Conservation (phyloP, 208 protist genomes). For the Acanthamoeba triangularis region DNA sequence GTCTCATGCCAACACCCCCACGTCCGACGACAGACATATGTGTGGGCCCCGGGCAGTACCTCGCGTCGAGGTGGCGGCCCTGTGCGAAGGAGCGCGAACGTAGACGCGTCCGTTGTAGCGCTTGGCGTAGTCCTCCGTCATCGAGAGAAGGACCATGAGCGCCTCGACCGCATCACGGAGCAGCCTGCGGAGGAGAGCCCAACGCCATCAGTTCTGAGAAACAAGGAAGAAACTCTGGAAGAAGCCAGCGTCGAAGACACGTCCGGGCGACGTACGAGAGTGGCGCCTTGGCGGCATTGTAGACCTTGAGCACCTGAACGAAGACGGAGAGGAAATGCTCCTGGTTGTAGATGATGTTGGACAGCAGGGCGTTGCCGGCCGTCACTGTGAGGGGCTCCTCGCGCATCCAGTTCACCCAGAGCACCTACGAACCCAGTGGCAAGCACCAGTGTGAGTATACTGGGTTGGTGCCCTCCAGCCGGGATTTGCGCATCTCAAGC, state of each 20-base stretch:
- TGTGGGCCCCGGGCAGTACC: too few species aligned
- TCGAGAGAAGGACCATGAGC: neutral
- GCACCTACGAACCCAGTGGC: constrained; percentile 26
- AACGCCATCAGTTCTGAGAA: too few species aligned
- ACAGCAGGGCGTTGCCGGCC: constrained; percentile 47
- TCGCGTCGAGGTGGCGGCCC: neutral
- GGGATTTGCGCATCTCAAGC: too few species aligned
- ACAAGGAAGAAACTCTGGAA: neutral
- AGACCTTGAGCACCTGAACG: constrained; percentile 32
- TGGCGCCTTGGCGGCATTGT: constrained; percentile 48
- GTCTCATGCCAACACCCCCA: too few species aligned
- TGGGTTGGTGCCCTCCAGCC: too few species aligned
- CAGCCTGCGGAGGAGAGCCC: neutral
- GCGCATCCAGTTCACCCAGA: constrained; percentile 31
- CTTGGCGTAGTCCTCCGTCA: constrained; percentile 73
- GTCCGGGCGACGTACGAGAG: neutral
- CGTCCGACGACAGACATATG: neutral
- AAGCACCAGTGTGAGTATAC: neutral
- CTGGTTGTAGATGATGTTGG: constrained; percentile 72
- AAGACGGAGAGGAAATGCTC: constrained; percentile 48
- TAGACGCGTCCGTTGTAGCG: constrained; percentile 53
- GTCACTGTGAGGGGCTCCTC: constrained; percentile 36
- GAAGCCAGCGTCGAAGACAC: too few species aligned
- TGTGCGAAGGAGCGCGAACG: constrained; percentile 17
- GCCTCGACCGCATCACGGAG: constrained; percentile 31